Percentiles rank a stretch among this genome's conserved stretches.
phyloP scores from a whole-genome alignment of 2,329 filamentous ascomycete species.

The Meredithiella fracta region DNA sequence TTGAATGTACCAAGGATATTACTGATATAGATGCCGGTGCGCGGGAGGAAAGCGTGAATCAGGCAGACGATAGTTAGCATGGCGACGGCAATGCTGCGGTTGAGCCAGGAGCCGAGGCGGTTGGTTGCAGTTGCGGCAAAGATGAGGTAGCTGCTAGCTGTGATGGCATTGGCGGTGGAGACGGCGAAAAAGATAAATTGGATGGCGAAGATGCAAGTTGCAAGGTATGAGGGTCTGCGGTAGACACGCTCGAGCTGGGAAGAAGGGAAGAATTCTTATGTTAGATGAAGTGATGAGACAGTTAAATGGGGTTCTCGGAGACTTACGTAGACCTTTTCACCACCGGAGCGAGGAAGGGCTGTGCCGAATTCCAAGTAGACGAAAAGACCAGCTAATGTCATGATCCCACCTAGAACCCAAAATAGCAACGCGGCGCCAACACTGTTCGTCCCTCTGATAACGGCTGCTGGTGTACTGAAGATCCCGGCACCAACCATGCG shows the following conservation, averaged over 20 bases:
- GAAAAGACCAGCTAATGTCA: conserved; percentile 26
- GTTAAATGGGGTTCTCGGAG: neutral
- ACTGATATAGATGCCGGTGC: conserved; percentile 42
- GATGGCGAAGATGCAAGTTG: conserved; percentile 41
- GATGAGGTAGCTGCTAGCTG: conserved; percentile 42
- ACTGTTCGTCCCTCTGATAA: conserved; percentile 35
- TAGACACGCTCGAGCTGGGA: conserved; percentile 36
- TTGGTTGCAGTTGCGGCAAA: conserved; percentile 32
- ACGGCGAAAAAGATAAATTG: conserved; percentile 47
- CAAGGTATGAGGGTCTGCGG: conserved; percentile 35
- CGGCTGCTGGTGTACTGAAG: conserved; percentile 37
- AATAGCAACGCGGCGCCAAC: conserved; percentile 23
- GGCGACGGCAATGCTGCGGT: conserved; percentile 38
- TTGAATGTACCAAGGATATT: conserved; percentile 46
- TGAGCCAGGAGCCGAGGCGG: conserved; percentile 34
- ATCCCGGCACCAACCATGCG: conserved; percentile 45
- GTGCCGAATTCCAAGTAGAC: conserved; percentile 49
- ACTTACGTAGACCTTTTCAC: conserved; percentile 44
- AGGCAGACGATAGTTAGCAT: conserved; percentile 27
- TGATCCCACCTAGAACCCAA: conserved; percentile 16
- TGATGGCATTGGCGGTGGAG: conserved; percentile 40
- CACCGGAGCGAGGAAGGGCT: conserved; percentile 44
- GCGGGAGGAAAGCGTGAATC: conserved; percentile 36
- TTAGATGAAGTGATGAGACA: neutral
- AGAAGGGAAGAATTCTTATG: neutral